Percentiles rank a stretch among this genome's conserved stretches.
phyloP scores from a whole-genome alignment of 177 flowering plant genomes.

The Vitis hybrid region DNA sequence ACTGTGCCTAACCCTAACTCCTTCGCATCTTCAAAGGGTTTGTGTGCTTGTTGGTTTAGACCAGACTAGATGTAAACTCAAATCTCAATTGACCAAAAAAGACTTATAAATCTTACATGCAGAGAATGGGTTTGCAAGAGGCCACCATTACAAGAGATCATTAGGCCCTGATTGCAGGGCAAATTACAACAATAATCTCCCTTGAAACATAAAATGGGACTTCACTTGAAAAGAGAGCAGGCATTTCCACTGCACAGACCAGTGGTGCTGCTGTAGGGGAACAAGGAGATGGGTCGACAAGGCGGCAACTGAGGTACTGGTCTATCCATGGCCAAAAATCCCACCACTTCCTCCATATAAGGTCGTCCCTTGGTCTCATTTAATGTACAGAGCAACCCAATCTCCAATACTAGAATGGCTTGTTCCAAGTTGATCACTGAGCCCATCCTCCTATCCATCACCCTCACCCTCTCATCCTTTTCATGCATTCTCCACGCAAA shows the following conservation, averaged over 20 bases:
- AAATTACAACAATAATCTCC: too few relatives aligned
- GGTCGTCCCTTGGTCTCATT: constrained; percentile 44
- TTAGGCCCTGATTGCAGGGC: too few relatives aligned
- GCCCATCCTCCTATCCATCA: constrained; percentile 51
- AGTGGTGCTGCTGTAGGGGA: constrained; percentile 40
- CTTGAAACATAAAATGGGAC: too few relatives aligned
- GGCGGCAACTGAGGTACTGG: constrained; percentile 39
- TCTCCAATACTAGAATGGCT: constrained; percentile 37
- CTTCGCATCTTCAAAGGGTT: too few relatives aligned
- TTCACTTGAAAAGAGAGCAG: constrained; percentile 33
- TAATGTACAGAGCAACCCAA: constrained; percentile 50
- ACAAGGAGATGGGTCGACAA: constrained; percentile 40
- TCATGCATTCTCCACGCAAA: constrained; percentile 58
- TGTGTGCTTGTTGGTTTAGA: too few relatives aligned
- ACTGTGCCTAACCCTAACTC: too few relatives aligned
- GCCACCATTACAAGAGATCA: too few relatives aligned
- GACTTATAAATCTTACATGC: too few relatives aligned
- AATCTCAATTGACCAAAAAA: too few relatives aligned
- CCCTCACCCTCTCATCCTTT: constrained; percentile 28
- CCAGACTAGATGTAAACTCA: too few relatives aligned
- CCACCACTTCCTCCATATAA: constrained; percentile 43
- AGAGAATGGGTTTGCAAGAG: too few relatives aligned
- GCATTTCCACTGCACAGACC: constrained; percentile 32
- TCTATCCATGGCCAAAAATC: constrained; percentile 24
- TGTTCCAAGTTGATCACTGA: constrained; percentile 37